Evolutionary conservation across 176 grass and related monocot species (phyloP), one percentile per base, ranked within the genome.

Genomic region (Pontederia crassipes): DNA sequence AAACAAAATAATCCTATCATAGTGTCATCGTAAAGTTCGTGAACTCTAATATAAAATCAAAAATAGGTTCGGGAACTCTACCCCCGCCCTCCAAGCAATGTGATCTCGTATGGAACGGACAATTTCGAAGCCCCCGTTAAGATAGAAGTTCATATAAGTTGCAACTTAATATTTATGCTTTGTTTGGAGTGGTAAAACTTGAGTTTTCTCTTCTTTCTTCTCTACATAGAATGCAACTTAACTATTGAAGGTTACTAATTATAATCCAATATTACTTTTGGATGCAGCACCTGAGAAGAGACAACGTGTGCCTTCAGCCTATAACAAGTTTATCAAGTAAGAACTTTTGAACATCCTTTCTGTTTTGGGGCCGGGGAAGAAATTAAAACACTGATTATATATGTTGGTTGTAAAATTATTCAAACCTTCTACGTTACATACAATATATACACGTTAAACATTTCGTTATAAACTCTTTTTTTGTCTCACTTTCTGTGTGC

Each of bases 301-400:
- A 57, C 85, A 77, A 17, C 77, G 85, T 10, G 61, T 83, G 76
- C 85, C 85, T 17, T 88, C 85, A 51, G 85, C 80, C 14, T 88
- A 88, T 48, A 88, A 88, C 27, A 66, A 77, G 71, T 88, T 88
- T 74, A 88, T 83, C 56, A 88, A 88, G 80, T 88, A 57, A 88
- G 85, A 77, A 60, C 51, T 32, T 24, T 56, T 52, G 8, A 8
- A 75, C 12, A 1, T 15, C 49, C 32, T 40, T 7, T 40, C 32
- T 2, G 4, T 40, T 7, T 40, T 24, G 20, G 20, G 51, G 7
- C 26, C 58, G 2, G 20, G 20, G 20, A 24, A 24, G 20, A 24
- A 24, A 24, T 24, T 24, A 24, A 24, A 24, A 24, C 20, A 24
- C 20, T 24, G 20, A 24, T 24, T 24, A 24, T 24, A 24, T 24